Conservation (phyloP, 1,284 basidiomycete genomes). For the Moesziomyces parantarcticus region DNA sequence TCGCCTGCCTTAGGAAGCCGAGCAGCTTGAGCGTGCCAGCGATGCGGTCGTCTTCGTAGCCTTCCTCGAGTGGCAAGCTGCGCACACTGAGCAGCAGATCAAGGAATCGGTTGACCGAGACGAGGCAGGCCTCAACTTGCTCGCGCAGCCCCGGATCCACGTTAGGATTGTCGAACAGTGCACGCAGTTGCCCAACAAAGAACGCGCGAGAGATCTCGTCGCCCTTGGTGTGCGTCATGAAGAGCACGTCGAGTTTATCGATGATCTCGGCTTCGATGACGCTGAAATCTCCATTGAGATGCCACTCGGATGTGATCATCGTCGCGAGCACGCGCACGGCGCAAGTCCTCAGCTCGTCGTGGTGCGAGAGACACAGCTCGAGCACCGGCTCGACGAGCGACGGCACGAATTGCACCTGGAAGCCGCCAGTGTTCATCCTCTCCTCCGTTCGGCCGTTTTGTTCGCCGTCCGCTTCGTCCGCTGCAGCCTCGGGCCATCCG, state of each 20-base stretch:
- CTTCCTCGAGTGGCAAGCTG: slow-evolving; percentile 73
- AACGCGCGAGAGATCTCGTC: slow-evolving; percentile 89
- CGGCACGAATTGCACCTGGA: slow-evolving; percentile 70
- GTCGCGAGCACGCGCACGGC: slow-evolving; percentile 88
- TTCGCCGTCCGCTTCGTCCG: slow-evolving; percentile 18
- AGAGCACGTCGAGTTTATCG: slow-evolving; percentile 88
- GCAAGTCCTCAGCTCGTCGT: slow-evolving; percentile 88
- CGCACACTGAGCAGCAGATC: slow-evolving; percentile 90
- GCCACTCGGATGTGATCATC: slow-evolving; percentile 89
- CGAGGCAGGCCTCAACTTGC: slow-evolving; percentile 83
- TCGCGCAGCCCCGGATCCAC: slow-evolving; percentile 82
- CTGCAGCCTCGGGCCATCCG: slow-evolving; percentile 49
- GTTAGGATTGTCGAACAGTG: slow-evolving; percentile 83
- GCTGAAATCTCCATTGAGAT: slow-evolving; percentile 62
- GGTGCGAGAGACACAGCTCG: slow-evolving; percentile 91
- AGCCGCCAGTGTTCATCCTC: slow-evolving; percentile 61
- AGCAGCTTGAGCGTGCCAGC: slow-evolving; percentile 82
- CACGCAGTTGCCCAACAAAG: slow-evolving; percentile 90
- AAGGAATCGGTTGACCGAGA: slow-evolving; percentile 91
- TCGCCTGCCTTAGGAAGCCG: slow-evolving; percentile 62
- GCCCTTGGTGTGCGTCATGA: slow-evolving; percentile 88
- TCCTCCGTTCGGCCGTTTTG: slow-evolving; percentile 28
- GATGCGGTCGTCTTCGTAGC: slow-evolving; percentile 81
- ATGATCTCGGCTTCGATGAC: slow-evolving; percentile 90
- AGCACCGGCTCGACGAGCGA: slow-evolving; percentile 90